These are phyloP conservation scores for Xerocomus spinulosus DNA, from an alignment of 768 basidiomycete species.

Conservation along the genomic window DNA sequence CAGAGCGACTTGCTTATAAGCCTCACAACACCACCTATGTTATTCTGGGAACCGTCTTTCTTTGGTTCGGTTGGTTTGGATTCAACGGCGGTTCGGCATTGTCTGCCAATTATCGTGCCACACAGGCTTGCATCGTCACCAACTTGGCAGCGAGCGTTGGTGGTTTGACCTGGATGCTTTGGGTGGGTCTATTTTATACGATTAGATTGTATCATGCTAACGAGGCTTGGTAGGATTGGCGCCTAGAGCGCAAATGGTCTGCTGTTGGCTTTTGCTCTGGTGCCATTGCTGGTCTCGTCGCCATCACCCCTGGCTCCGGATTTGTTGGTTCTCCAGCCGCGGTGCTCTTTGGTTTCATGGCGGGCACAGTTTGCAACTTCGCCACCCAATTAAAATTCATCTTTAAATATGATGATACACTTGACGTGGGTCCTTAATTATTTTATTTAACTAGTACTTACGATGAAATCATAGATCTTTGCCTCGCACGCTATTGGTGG, in stretches of 20 bases:
- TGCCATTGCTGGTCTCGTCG: slow-evolving; percentile 85
- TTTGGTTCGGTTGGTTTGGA: slow-evolving; percentile 96
- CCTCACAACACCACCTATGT: slow-evolving; percentile 94
- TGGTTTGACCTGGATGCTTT: slow-evolving; percentile 89
- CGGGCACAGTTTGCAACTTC: slow-evolving; percentile 84
- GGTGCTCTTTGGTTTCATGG: slow-evolving; percentile 80
- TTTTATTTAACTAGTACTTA: not conserved
- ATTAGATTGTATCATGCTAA: not conserved
- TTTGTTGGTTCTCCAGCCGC: slow-evolving; percentile 80
- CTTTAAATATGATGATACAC: slow-evolving; percentile 69
- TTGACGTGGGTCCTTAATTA: slow-evolving; percentile 53
- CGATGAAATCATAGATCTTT: slow-evolving; percentile 59
- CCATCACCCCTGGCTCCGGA: slow-evolving; percentile 83
- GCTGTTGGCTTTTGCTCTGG: slow-evolving; percentile 96
- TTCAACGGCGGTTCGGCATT: slow-evolving; percentile 94
- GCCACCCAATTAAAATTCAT: slow-evolving; percentile 93
- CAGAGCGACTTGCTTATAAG: slow-evolving; percentile 85
- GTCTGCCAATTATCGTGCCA: slow-evolving; percentile 81
- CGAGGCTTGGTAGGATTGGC: slow-evolving; percentile 61
- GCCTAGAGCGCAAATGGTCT: slow-evolving; percentile 90
- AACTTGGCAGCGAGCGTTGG: slow-evolving; percentile 90
- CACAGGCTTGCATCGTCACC: slow-evolving; percentile 87
- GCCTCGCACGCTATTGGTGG: slow-evolving; percentile 81
- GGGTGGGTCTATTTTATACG: slow-evolving; percentile 42
- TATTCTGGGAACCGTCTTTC: slow-evolving; percentile 86